Conservation (phyloP, 1,284 basidiomycete species). For the Pascua sp. region DNA sequence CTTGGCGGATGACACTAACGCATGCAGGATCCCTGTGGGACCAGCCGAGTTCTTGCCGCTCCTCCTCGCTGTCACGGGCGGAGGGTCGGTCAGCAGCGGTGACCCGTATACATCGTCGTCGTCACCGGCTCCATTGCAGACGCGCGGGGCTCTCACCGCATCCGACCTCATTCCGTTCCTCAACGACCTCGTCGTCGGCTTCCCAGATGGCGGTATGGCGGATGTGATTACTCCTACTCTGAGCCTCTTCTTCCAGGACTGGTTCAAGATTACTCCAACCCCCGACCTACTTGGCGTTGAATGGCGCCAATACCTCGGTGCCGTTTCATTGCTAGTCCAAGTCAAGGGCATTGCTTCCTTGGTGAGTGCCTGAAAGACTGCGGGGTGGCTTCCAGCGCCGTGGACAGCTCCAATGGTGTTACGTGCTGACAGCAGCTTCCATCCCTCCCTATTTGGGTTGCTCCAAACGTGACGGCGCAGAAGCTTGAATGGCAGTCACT, state of each 20-base stretch:
- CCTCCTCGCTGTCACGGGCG: slow-evolving; percentile 64
- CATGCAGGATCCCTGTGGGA: slow-evolving; percentile 62
- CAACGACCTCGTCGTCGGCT: slow-evolving; percentile 51
- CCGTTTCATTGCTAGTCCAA: slow-evolving; percentile 73
- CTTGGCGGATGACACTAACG: neutral
- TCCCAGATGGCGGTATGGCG: slow-evolving; percentile 47
- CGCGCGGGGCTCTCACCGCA: slow-evolving; percentile 32
- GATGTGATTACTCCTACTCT: slow-evolving; percentile 52
- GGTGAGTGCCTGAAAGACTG: slow-evolving; percentile 40
- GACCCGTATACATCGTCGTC: slow-evolving; percentile 55
- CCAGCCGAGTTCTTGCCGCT: slow-evolving; percentile 70
- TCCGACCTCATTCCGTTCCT: slow-evolving; percentile 52
- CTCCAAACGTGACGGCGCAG: slow-evolving; percentile 39
- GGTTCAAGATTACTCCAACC: slow-evolving; percentile 42
- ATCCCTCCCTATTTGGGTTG: slow-evolving; percentile 45
- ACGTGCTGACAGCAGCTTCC: slow-evolving; percentile 38
- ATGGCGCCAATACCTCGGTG: slow-evolving; percentile 84
- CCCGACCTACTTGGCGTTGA: slow-evolving; percentile 50
- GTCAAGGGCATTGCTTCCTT: slow-evolving; percentile 78
- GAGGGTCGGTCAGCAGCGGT: slow-evolving; percentile 47
- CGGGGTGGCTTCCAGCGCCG: neutral
- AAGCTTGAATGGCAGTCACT: slow-evolving; percentile 60
- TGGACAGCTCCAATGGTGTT: neutral
- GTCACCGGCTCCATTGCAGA: neutral
- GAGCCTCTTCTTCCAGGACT: slow-evolving; percentile 48